Conservation (phyloP, 345 rosid genomes). For the Linum tenue region DNA sequence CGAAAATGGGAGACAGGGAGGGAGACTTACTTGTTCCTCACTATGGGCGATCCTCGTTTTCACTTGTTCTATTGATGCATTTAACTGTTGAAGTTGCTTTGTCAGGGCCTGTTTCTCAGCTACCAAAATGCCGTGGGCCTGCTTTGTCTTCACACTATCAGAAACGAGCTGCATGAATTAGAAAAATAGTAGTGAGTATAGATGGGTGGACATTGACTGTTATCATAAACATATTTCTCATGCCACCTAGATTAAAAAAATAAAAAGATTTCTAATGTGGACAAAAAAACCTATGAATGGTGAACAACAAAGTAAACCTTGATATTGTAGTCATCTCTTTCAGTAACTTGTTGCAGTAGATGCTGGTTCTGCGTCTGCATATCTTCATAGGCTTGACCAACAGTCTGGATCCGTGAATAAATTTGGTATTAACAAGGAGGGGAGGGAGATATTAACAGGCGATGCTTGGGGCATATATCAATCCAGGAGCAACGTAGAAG, state of each 20-base stretch:
- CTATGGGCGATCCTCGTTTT: slow-evolving; percentile 50
- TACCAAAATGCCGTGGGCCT: slow-evolving; percentile 50
- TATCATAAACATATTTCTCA: not conserved
- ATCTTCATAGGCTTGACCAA: slow-evolving; percentile 95
- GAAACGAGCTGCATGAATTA: slow-evolving; percentile 71
- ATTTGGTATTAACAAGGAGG: slow-evolving; percentile 6
- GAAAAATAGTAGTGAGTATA: not conserved
- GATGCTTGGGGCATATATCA: not conserved
- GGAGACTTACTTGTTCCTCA: slow-evolving; percentile 61
- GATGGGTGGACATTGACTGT: not conserved
- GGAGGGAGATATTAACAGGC: not conserved
- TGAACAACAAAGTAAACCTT: slow-evolving; percentile 42
- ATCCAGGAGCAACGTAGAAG: slow-evolving; percentile 5
- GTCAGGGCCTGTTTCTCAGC: slow-evolving; percentile 68
- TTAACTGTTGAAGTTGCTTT: slow-evolving; percentile 70
- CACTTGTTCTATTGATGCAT: slow-evolving; percentile 43
- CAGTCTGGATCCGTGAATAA: slow-evolving; percentile 40
- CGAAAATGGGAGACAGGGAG: not conserved
- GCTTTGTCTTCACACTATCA: slow-evolving; percentile 89
- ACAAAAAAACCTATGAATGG: not conserved
- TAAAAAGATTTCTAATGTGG: not conserved
- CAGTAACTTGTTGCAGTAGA: slow-evolving; percentile 74
- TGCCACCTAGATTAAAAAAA: not conserved
- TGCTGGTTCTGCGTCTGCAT: slow-evolving; percentile 92
- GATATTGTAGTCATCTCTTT: slow-evolving; percentile 84